Evolutionary conservation across 148 eudicot genomes (phyloP), one percentile per base, ranked within the genome.

Genomic region (Talinum fruticosum): DNA sequence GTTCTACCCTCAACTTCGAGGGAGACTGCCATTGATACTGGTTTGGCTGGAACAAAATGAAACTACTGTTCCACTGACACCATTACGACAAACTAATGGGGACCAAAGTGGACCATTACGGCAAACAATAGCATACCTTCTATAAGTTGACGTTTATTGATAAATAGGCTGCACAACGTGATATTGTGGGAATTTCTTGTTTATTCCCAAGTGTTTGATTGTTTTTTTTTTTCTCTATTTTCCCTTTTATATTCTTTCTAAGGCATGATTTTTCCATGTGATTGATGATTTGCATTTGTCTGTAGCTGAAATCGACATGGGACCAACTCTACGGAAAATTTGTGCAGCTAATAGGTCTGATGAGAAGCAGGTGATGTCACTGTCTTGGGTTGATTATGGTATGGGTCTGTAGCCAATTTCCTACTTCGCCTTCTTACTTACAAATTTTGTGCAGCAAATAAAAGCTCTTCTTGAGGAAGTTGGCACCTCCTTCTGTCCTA

Each of bases 321-420:
- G 96, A 82, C 90, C 91, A 67, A 87, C 87, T 79, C 79, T 91
- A 72, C 85, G 98, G 62, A 91, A 92, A 76, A 84, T 95, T 81
- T 92, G 96, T 81, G 94, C 98, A 75, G 88, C 96, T 68, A 91
- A 95, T 82, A 89, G 98, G 81, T 86, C 91, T 62, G 91, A 92
- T 85, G 98, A 95, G 82, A 87, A 86, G 81, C 90, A 95, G 97
- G 98, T 95, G 80, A 82, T 19, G 35, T 64, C 61, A 23, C 24
- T 28, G 57, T 65, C 23, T 69, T 67, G 12, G 47, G 44, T 18
- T 49, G 12, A 79, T 18, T 33, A 3, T 41, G 34, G 61, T 68
- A 37, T n/a, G 62, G 7, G 21, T 72, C 12, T 78, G 34, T 59
- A 35, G 24, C 70, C 47, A 6, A 57, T 68, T n/a, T 41, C 69